A percentile compares a stretch with the other conserved stretches of the same genome.
These are phyloP conservation scores for Osmanthus fragrans DNA, from an alignment of 257 asterid genomes.

Conservation along the genomic window DNA sequence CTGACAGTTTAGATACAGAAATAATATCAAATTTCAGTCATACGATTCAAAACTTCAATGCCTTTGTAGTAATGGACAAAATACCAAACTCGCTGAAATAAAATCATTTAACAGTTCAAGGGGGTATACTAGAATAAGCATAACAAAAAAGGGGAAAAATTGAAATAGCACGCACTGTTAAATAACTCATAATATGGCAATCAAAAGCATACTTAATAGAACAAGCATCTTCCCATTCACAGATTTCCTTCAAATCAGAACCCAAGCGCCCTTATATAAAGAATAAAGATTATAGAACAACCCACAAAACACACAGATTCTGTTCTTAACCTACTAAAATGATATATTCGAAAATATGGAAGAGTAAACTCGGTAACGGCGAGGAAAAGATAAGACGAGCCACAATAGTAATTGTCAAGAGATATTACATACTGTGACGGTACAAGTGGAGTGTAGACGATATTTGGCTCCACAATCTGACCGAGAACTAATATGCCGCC, in stretches of 20 bases:
- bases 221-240: background rate
- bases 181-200: background rate
- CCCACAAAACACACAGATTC: background rate
- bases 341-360: background rate
- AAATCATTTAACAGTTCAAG: background rate
- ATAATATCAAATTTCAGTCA: background rate
- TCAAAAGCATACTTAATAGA: background rate
- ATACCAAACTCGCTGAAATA: background rate
- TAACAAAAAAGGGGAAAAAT: background rate
- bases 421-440: constrained; percentile 78
- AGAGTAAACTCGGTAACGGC: too few relatives aligned
- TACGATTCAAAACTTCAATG: background rate
- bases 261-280: background rate
- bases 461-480: constrained; percentile 80
- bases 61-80: background rate
- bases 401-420: constrained; percentile 12
- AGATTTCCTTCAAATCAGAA: background rate
- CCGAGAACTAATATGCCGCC: constrained; percentile 96
- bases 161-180: background rate
- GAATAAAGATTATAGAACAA: background rate
- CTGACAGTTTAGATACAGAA: constrained; percentile 40
- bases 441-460: constrained; percentile 90
- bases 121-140: background rate
- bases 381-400: background rate
- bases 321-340: background rate